Base-by-base conservation (phyloP, 495 filamentous ascomycete species). In the Aspergillus egyptiacus region DNA sequence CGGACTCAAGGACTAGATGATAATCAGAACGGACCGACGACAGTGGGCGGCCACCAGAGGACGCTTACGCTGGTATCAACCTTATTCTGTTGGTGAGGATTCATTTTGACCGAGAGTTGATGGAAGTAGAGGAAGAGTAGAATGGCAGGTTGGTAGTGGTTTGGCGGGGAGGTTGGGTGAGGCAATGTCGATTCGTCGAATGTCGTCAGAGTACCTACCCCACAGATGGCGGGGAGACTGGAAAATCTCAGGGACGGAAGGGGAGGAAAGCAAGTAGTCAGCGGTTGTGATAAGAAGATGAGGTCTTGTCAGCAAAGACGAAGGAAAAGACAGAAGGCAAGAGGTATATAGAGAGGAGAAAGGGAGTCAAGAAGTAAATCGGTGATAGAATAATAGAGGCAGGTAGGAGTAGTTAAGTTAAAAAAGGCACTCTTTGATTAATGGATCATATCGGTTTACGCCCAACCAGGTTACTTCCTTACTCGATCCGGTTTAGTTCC, bases 21-120 rank as follows among this genome's bases (percentile, higher is more conserved):
- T 37, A n/a, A 50, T 34, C 27, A 54, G 47, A 39, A 50, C 31
- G 23, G 33, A 18, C 48, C 25, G 54, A 11, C 30, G 40, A 47
- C 18, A 40, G 46, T 40, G 28, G 30, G 48, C 46, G 32, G 33
- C 17, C 5, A 46, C 32, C 38, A 46, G 15, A 35, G 45, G 28
- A 40, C 41, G 78, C 89, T 75, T 64, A 96, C 93, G 74, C 77
- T 89, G 70, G 95, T 79, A 69, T 98, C 91, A 53, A 96, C 74
- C 75, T 98, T 97, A 76, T 96, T 95, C 73, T 89, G 85, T 74
- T 96, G 87, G 64, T 89, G 87, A 53, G 93, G 93, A 69, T 95
- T 95, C 88, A 98, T 94, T 56, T 44, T 79, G 68, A 60, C 55
- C 39, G 42, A 22, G 52, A 20, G 23, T 13, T n/a, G 43, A 36